Percentiles rank a stretch among this genome's conserved stretches.
phyloP scores from a whole-genome alignment of 2,329 filamentous ascomycete genomes.

The Pseudogymnoascus sp. region DNA sequence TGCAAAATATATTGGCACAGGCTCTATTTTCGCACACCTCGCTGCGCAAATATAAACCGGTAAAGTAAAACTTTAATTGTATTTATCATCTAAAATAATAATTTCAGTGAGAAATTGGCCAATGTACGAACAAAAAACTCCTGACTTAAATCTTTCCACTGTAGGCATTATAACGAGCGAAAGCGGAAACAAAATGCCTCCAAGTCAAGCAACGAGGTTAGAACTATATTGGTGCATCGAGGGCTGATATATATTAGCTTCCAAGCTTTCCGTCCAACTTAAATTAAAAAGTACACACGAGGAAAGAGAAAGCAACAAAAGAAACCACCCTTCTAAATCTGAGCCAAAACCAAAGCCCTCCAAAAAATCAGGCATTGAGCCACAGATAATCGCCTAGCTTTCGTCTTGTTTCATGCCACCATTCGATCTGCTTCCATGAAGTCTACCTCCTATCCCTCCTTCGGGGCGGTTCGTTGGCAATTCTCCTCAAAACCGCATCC shows the following conservation, averaged over 20 bases:
- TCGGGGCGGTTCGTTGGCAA: background rate
- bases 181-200: background rate
- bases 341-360: background rate
- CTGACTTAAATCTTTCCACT: background rate
- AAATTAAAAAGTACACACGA: background rate
- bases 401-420: background rate
- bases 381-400: background rate
- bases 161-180: background rate
- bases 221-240: background rate
- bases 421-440: background rate
- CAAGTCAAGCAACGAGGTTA: background rate
- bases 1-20: background rate
- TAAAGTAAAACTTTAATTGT: background rate
- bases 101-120: background rate
- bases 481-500: slow-evolving; percentile 4
- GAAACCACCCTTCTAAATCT: background rate
- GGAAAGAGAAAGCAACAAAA: no score
- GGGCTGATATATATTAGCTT: background rate
- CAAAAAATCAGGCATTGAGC: background rate
- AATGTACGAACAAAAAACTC: background rate
- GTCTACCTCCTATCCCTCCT: background rate
- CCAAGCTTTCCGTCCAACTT: background rate
- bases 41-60: background rate
- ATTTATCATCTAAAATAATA: background rate
- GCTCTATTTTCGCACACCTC: background rate